These are phyloP conservation scores for Rusavskia elegans DNA, from an alignment of 495 filamentous ascomycete species.

Conservation along the genomic window DNA sequence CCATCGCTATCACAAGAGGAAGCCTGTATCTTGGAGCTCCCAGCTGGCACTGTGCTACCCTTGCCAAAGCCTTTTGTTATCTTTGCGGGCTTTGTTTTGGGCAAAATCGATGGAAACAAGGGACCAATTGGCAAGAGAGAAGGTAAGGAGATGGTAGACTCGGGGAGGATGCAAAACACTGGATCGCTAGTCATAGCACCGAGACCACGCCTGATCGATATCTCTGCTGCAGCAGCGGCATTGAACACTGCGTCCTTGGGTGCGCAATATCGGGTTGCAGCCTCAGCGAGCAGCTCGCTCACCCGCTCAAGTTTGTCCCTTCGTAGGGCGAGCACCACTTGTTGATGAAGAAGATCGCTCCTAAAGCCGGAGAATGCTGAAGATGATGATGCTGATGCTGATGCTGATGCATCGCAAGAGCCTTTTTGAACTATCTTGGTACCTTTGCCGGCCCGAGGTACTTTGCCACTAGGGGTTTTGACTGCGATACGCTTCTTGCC, in stretches of 20 bases:
- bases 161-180: slow-evolving; percentile 74
- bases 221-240: slow-evolving; percentile 40
- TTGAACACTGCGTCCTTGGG: slow-evolving; percentile 28
- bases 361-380: slow-evolving; percentile 26
- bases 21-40: not conserved
- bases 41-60: not conserved
- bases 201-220: slow-evolving; percentile 41
- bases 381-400: slow-evolving; percentile 4
- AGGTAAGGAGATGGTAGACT: slow-evolving; percentile 78
- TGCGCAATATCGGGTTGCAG: slow-evolving; percentile 23
- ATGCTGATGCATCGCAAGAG: slow-evolving; percentile 1
- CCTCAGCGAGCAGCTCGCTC: slow-evolving; percentile 30
- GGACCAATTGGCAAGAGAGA: slow-evolving; percentile 16
- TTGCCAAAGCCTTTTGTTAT: not conserved
- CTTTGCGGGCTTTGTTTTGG: not conserved
- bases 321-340: slow-evolving; percentile 34
- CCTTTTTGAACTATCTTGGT: not conserved
- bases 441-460: not conserved
- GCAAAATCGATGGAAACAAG: not conserved
- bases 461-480: not conserved
- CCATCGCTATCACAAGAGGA: not conserved
- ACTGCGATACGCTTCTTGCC: not conserved
- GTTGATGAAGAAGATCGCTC: slow-evolving; percentile 48
- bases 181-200: slow-evolving; percentile 61
- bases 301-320: slow-evolving; percentile 22